Base-by-base conservation (phyloP, 2,329 filamentous ascomycete species). In the Colletotrichum brevisporum region DNA sequence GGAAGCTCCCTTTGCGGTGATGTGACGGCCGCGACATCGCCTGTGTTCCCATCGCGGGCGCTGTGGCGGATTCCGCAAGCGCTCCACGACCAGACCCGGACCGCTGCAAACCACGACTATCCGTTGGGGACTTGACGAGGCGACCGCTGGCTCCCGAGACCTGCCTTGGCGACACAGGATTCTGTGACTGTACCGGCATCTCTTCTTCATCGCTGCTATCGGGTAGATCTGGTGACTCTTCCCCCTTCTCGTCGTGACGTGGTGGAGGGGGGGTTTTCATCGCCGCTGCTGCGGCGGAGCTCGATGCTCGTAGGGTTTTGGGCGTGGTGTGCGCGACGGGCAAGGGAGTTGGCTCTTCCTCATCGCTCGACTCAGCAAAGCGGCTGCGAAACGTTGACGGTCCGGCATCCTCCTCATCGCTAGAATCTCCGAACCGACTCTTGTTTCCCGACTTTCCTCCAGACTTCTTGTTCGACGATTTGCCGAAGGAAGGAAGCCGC, bases 301-400 rank as follows among this genome's bases (percentile, higher is more conserved):
- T 76, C 10, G 78, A 71, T 59, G 56, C 74, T 56, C 75, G 81
- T 73, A 78, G 76, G 60, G 73, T 78, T 72, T 72, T 78, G 63
- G 74, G 76, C 53, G 82, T 76, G 15, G 84, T 83, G 82, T 59
- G 92, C 89, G 67, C 93, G 90, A 75, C 91, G 92, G 3, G 91
- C 92, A 74, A 93, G 89, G 1, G 83, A 88, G 73, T 94, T 91
- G 1, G 91, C 89, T 62, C 58, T 6, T 71, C 84, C 54, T 92
- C 91, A 63, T 94, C 91, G 74, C 92, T 94, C 1, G 92, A 94
- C 74, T 94, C 91, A 1, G 83, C 89, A 73, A 94, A 92, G 1
- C 91, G 89, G 74, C 88, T 90, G 39, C 76, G 79, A 74, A 87
- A 89, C 71, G 74, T 16, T 70, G 75, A 24, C 69, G 76, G 36